Percentiles rank a stretch among this genome's conserved stretches.
Evolutionary conservation across 1,284 basidiomycete genomes (phyloP).

Genomic region (Malassezia equina): DNA sequence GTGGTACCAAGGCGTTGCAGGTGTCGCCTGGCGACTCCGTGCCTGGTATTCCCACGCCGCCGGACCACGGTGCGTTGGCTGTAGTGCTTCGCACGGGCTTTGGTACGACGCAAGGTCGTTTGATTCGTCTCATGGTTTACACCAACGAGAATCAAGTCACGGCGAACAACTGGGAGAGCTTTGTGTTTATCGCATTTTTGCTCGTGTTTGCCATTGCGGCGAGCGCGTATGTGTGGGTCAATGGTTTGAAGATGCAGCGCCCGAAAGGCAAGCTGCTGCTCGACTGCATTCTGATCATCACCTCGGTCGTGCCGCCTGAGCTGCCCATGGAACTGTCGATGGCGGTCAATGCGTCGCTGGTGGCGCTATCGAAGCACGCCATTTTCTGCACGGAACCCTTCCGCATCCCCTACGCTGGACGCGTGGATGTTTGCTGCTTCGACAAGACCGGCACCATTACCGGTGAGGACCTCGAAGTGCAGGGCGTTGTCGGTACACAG

Average conservation of each 20-base stretch:
- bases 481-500: slow-evolving; percentile 35
- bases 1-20: slow-evolving; percentile 47
- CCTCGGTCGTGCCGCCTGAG: slow-evolving; percentile 46
- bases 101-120: slow-evolving; percentile 46
- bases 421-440: slow-evolving; percentile 48
- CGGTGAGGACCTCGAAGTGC: slow-evolving; percentile 44
- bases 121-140: slow-evolving; percentile 48
- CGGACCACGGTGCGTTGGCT: slow-evolving; percentile 40
- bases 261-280: slow-evolving; percentile 47
- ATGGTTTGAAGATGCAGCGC: slow-evolving; percentile 39
- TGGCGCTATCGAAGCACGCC: slow-evolving; percentile 74
- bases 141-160: slow-evolving; percentile 45
- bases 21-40: slow-evolving; percentile 34
- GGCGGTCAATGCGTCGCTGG: slow-evolving; percentile 50
- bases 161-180: slow-evolving; percentile 45
- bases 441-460: slow-evolving; percentile 49
- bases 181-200: slow-evolving; percentile 47
- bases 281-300: slow-evolving; percentile 47
- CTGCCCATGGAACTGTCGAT: slow-evolving; percentile 48
- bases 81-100: slow-evolving; percentile 46
- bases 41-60: slow-evolving; percentile 27
- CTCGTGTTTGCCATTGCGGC: slow-evolving; percentile 46
- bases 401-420: slow-evolving; percentile 46
- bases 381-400: slow-evolving; percentile 49
- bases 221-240: slow-evolving; percentile 43